Evolutionary conservation across 495 filamentous ascomycete genomes (phyloP).

Genomic region (Aspergillus carlsbadensis): DNA sequence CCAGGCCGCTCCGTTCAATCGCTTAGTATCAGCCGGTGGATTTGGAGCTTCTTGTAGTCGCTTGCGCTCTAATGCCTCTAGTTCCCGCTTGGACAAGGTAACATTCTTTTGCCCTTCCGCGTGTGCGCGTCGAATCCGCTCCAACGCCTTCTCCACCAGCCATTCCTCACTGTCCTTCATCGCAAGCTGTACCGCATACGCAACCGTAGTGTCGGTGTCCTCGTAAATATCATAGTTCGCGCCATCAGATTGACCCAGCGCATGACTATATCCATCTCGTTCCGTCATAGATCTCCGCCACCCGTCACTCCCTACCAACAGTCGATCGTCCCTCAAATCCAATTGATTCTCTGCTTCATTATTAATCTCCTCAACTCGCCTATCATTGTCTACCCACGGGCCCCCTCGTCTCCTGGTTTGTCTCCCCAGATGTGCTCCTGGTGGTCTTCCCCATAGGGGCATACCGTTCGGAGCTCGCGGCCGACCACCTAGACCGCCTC

Average conservation of each 20-base stretch:
- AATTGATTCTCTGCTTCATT: slow-evolving; percentile 65
- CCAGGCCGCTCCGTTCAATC: slow-evolving; percentile 13
- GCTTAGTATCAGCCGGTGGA: slow-evolving; percentile 12
- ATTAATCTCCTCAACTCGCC: slow-evolving; percentile 68
- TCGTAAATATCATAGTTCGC: slow-evolving; percentile 56
- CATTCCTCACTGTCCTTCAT: slow-evolving; percentile 68
- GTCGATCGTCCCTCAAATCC: slow-evolving; percentile 40
- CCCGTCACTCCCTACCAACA: slow-evolving; percentile 29
- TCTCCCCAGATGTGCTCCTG: slow-evolving; percentile 71
- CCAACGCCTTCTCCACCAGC: slow-evolving; percentile 70
- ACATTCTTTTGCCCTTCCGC: slow-evolving; percentile 72
- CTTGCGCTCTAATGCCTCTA: slow-evolving; percentile 73
- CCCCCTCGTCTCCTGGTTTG: slow-evolving; percentile 56
- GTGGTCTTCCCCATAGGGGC: slow-evolving; percentile 98
- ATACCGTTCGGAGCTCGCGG: slow-evolving; percentile 96
- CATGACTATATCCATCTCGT: slow-evolving; percentile 48
- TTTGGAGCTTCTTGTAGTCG: slow-evolving; percentile 44
- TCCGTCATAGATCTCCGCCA: slow-evolving; percentile 45
- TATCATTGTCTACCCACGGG: slow-evolving; percentile 50
- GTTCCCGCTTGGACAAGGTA: slow-evolving; percentile 68
- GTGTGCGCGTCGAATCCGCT: slow-evolving; percentile 73
- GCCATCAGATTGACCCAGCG: slow-evolving; percentile 49
- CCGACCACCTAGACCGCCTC: slow-evolving; percentile 99
- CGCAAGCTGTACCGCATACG: slow-evolving; percentile 52
- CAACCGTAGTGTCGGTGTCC: slow-evolving; percentile 48